Base-by-base conservation (phyloP, 495 filamentous ascomycete genomes). In the Tricharina praecox region DNA sequence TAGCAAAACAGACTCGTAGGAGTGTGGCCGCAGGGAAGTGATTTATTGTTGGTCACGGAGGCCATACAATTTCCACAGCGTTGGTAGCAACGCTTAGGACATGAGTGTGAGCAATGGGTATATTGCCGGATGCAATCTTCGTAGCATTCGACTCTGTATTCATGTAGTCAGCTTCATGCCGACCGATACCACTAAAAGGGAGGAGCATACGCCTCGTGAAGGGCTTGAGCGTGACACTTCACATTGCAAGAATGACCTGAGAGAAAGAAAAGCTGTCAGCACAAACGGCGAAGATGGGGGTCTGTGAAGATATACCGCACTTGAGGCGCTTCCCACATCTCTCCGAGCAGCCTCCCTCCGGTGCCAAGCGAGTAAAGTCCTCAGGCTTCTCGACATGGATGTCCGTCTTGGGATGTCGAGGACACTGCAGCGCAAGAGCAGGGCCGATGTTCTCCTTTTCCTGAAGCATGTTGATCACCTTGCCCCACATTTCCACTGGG, bases 291-390 rank as follows among this genome's bases (percentile, higher is more conserved):
- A n/a, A n/a, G n/a, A n/a, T n/a, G n/a, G n/a, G n/a, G n/a, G n/a
- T n/a, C n/a, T n/a, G n/a, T n/a, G n/a, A n/a, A n/a, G n/a, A n/a
- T n/a, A n/a, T n/a, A n/a, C n/a, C 84, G 53, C 85, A 88, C 0
- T 51, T 24, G 7, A 44, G 35, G 4, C 54, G 66, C 44, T 68
- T 63, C 3, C 63, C 66, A 50, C 84, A 92, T 11, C 53, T 67
- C 15, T 70, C 58, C 47, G 61, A 56, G 52, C 83, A 90, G 3
- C 83, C 82, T 35, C 80, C 81, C 59, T 88, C 82, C 0, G 83
- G 83, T 1, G 76, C 66, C 20, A 73, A 53, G 1, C 58, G 60
- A 3, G 55, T 46, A 52, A 90, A 87, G 53, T 87, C 68, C 1
- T 78, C 74, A 0, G 81, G 73, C 3, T 63, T 58, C 2, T 70